Percentiles rank a stretch among this genome's conserved stretches.
Conservation (phyloP, 2,329 filamentous ascomycete genomes). For the Ceratocystis colombiana region DNA sequence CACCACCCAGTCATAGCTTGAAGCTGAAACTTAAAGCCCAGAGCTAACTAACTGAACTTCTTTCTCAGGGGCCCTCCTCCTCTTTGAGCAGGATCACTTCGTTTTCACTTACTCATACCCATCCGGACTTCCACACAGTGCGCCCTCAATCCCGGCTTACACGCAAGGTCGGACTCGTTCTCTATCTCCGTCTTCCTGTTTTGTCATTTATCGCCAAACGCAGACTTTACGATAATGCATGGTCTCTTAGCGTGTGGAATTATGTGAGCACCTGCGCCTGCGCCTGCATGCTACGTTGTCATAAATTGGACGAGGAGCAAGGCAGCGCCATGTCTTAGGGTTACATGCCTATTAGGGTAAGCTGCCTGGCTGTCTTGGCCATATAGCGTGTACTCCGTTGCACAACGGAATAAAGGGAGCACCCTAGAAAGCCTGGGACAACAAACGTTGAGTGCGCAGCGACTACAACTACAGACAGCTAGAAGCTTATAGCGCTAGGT, state of each 20-base stretch:
- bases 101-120: slow-evolving; percentile 7
- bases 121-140: neutral
- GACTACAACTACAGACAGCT: too few relatives aligned
- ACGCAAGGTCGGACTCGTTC: neutral
- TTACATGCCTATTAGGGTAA: neutral
- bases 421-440: too few relatives aligned
- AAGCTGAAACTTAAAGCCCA: too few relatives aligned
- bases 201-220: neutral
- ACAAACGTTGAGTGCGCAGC: too few relatives aligned
- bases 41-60: too few relatives aligned
- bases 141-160: neutral
- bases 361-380: neutral
- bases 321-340: neutral
- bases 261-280: neutral
- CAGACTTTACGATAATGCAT: neutral
- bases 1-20: too few relatives aligned
- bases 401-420: too few relatives aligned
- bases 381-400: neutral
- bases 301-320: neutral
- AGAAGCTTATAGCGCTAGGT: too few relatives aligned
- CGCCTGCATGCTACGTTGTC: neutral
- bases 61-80: too few relatives aligned
- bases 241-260: neutral
- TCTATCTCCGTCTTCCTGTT: neutral
- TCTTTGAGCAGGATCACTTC: neutral